Evolutionary conservation across 257 asterid genomes (phyloP), one percentile per base, ranked within the genome.

Genomic region (Scutellaria baicalensis): DNA sequence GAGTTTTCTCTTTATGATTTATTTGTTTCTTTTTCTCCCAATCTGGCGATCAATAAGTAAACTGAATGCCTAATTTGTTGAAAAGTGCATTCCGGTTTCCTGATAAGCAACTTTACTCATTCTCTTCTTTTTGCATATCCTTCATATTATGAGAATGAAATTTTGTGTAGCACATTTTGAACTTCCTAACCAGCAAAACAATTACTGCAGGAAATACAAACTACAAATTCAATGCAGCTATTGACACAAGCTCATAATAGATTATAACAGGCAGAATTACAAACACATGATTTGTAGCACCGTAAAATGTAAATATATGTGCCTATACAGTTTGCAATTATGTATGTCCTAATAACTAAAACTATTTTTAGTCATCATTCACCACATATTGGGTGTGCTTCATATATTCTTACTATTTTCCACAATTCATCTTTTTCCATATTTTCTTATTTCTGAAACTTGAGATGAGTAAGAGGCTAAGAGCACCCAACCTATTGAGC

Each of bases 31-130:
- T 23, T 48, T 21, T 47, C 47, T 42, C 9, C 42, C 45, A 16
- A 47, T 47, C 47, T 8, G 61, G 62, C 68, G 44, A 68, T 63
- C 56, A 21, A 13, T 39, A 43, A 56, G 47, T 49, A 43, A 17
- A 10, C 50, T 43, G 47, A 44, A 33, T 39, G 16, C 74, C 64
- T 36, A 40, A 58, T 54, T 35, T 59, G 36, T 50, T 38, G 73
- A 55, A 44, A 75, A 16, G 48, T 40, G 61, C 55, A 75, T 68
- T 66, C 60, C 69, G 55, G 54, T 54, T 57, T 69, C 57, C 69
- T 12, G 33, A 55, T 36, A 39, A 58, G 57, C n/a, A 43, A 74
- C 14, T 64, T 56, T 21, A 59, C n/a, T n/a, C n/a, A n/a, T n/a
- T n/a, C n/a, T n/a, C n/a, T n/a, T n/a, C n/a, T n/a, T n/a, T n/a